A percentile compares a stretch with the other conserved stretches of the same genome.
Evolutionary conservation across 2,329 filamentous ascomycete species (phyloP).

Genomic region (Aspergillus fumigatiaffinis): DNA sequence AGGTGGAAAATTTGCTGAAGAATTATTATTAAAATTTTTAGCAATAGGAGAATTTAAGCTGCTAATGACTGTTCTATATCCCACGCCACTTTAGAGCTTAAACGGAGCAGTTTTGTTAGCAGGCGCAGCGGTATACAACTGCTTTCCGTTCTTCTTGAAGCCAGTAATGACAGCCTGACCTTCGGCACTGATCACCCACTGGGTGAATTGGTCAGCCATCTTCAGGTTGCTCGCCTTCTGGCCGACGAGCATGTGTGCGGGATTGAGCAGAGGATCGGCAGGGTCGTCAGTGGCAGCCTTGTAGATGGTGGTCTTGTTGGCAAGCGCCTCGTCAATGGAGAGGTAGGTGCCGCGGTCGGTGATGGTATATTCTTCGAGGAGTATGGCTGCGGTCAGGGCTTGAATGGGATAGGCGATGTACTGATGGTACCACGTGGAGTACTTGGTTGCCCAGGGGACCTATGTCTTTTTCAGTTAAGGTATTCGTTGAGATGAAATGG

Average conservation of each 20-base stretch:
- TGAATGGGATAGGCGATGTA: conserved; percentile 46
- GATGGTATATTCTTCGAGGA: conserved; percentile 45
- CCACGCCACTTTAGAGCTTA: background rate
- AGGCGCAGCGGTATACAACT: conserved; percentile 38
- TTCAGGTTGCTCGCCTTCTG: conserved; percentile 31
- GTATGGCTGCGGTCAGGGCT: conserved; percentile 41
- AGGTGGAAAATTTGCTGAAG: no score
- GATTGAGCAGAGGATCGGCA: conserved; percentile 41
- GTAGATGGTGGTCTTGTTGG: conserved; percentile 31
- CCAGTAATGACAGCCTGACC: conserved; percentile 35
- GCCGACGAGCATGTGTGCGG: conserved; percentile 42
- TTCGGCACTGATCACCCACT: conserved; percentile 36
- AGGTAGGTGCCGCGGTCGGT: conserved; percentile 47
- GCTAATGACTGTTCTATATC: background rate
- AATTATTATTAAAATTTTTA: no score
- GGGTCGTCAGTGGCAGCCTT: conserved; percentile 31
- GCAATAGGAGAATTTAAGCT: no score
- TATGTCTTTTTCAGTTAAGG: conserved; percentile 5
- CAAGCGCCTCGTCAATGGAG: conserved; percentile 32
- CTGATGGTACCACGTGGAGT: conserved; percentile 48
- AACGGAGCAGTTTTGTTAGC: conserved; percentile 10
- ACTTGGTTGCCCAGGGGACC: conserved; percentile 44
- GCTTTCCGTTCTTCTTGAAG: conserved; percentile 38
- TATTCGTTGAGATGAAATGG: background rate
- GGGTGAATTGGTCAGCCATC: conserved; percentile 35